A percentile compares a stretch with the other conserved stretches of the same genome.
Conservation (phyloP, 805 yeast species). For the Pichia cabralensis region DNA sequence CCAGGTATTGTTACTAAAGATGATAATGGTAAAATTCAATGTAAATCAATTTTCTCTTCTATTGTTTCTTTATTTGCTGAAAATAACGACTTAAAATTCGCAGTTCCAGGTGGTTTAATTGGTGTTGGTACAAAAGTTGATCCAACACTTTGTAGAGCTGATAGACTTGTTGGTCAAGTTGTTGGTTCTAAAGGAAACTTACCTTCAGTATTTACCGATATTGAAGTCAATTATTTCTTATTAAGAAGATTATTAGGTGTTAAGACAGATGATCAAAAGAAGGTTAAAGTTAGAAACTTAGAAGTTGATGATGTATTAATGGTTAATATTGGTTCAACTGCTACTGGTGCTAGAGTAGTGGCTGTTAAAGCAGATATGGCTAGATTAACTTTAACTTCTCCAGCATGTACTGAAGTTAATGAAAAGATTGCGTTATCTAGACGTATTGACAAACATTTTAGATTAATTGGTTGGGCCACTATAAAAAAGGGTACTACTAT, state of each 20-base stretch:
- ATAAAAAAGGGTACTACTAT: conserved; percentile 87
- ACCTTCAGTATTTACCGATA: conserved; percentile 94
- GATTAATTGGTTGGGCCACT: conserved; percentile 99
- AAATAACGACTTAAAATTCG: conserved; percentile 94
- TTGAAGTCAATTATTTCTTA: conserved; percentile 93
- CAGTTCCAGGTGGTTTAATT: conserved; percentile 99
- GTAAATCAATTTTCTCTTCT: conserved; percentile 91
- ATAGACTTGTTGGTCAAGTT: conserved; percentile 97
- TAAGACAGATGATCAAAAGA: conserved; percentile 94
- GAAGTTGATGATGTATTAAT: conserved; percentile 91
- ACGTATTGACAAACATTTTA: conserved; percentile 99
- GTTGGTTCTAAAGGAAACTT: conserved; percentile 95
- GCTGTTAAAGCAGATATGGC: conserved; percentile 99
- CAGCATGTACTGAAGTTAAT: conserved; percentile 97
- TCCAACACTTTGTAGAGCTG: conserved; percentile 98
- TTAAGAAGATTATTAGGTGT: conserved; percentile 96
- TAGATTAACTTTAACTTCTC: conserved; percentile 88
- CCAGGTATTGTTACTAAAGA: conserved; percentile 98
- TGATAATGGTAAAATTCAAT: conserved; percentile 77
- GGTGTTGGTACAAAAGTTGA: conserved; percentile 99
- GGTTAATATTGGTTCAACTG: conserved; percentile 99
- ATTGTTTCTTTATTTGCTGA: conserved; percentile 94
- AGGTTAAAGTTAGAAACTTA: conserved; percentile 92
- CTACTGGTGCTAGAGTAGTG: conserved; percentile 97
- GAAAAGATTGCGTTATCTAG: conserved; percentile 98